These are phyloP conservation scores for Pleurotus tuoliensis DNA, from an alignment of 768 basidiomycete genomes.

Conservation along the genomic window DNA sequence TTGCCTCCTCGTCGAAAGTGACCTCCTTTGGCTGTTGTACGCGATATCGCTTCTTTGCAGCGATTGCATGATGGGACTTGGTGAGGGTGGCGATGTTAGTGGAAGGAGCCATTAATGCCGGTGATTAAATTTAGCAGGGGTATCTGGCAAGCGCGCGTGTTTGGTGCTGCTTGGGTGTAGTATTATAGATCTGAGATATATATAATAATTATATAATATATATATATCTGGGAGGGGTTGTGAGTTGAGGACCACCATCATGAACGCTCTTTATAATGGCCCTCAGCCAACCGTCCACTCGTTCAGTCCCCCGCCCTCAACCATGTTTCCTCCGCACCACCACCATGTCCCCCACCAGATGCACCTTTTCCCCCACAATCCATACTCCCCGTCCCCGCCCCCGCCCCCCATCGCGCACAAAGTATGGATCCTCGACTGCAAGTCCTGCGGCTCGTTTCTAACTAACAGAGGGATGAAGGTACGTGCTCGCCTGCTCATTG, in stretches of 20 bases:
- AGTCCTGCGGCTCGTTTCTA: conserved; percentile 65
- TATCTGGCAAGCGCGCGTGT: conserved; percentile 22
- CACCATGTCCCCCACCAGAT: conserved; percentile 15
- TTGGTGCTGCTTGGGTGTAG: neutral
- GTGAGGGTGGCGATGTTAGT: conserved; percentile 58
- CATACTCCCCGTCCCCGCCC: conserved; percentile 36
- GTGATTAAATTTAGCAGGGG: conserved; percentile 10
- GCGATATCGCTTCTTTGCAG: conserved; percentile 64
- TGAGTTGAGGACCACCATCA: neutral
- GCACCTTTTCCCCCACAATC: conserved; percentile 33
- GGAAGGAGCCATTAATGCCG: conserved; percentile 14
- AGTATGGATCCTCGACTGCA: conserved; percentile 82
- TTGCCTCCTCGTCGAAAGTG: conserved; percentile 82
- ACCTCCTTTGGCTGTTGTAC: conserved; percentile 72
- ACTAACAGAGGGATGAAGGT: conserved; percentile 88
- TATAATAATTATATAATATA: neutral
- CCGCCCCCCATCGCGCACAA: conserved; percentile 55
- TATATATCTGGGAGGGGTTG: neutral
- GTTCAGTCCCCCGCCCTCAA: conserved; percentile 6
- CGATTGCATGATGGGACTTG: conserved; percentile 56
- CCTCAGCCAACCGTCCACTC: conserved; percentile 10
- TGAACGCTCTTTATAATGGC: conserved; percentile 24
- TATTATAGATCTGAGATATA: neutral
- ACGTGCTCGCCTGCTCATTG: conserved; percentile 8
- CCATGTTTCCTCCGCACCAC: conserved; percentile 7